A percentile compares a stretch with the other conserved stretches of the same genome.
These are phyloP conservation scores for Coniochaeta pulveracea DNA, from an alignment of 2,329 filamentous ascomycete species.

Conservation along the genomic window DNA sequence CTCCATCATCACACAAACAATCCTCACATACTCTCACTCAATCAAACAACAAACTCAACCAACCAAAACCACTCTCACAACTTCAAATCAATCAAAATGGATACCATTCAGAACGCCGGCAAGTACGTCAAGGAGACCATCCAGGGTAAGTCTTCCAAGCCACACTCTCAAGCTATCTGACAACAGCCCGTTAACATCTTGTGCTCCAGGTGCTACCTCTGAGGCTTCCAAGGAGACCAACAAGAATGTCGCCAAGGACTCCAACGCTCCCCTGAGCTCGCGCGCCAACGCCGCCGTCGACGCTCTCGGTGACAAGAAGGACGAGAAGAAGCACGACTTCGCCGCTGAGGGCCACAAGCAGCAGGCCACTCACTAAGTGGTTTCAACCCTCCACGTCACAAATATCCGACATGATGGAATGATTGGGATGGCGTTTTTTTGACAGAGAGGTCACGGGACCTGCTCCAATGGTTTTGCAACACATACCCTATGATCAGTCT, in stretches of 20 bases:
- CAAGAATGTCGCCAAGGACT: constrained; percentile 47
- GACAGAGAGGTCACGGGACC: no score
- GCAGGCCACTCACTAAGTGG: constrained; percentile 22
- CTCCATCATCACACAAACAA: not conserved
- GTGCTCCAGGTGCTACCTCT: constrained; percentile 21
- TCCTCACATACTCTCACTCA: no score
- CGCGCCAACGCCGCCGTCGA: constrained; percentile 21
- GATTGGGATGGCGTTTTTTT: no score
- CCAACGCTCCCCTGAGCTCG: constrained; percentile 30
- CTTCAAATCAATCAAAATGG: constrained; percentile 21
- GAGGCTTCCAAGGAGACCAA: constrained; percentile 45
- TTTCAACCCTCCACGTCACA: constrained; percentile 6
- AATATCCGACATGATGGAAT: no score
- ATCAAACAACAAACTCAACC: constrained; percentile 9
- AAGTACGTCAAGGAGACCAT: constrained; percentile 49
- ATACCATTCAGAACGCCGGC: constrained; percentile 36
- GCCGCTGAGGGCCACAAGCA: constrained; percentile 27
- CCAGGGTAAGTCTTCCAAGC: constrained; percentile 22
- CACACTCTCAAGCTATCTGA: not conserved
- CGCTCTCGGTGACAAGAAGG: constrained; percentile 22
- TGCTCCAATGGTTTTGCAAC: no score
- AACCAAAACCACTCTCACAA: constrained; percentile 7
- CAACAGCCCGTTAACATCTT: constrained; percentile 7
- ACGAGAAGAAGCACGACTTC: constrained; percentile 19
- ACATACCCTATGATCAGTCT: no score